A percentile compares a stretch with the other conserved stretches of the same genome.
phyloP scores from a whole-genome alignment of 441 rosid species.

The Populus trichocarpa region DNA sequence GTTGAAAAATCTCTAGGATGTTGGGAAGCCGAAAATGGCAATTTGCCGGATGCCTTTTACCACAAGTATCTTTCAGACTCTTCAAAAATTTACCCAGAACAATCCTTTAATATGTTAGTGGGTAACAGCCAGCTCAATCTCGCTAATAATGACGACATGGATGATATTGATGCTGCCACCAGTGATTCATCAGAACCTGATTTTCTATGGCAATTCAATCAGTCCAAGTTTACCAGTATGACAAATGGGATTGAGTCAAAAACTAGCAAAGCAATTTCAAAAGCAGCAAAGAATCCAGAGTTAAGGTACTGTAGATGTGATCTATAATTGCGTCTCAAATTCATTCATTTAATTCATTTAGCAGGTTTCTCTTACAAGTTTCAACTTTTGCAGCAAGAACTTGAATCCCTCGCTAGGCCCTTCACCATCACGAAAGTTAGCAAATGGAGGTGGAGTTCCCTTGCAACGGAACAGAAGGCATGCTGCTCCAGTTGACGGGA shows the following conservation, averaged over 20 bases:
- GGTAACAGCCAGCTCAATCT: constrained; percentile 44
- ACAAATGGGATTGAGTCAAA: constrained; percentile 44
- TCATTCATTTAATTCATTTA: not conserved
- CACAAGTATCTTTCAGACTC: constrained; percentile 68
- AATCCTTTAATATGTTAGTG: constrained; percentile 57
- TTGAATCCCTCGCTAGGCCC: constrained; percentile 45
- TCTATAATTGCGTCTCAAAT: not conserved
- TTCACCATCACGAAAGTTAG: constrained; percentile 61
- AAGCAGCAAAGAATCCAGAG: constrained; percentile 48
- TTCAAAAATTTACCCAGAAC: constrained; percentile 58
- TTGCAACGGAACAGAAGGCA: constrained; percentile 50
- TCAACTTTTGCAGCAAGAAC: constrained; percentile 44
- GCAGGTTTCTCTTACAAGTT: constrained; percentile 1
- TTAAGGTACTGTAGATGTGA: constrained; percentile 39
- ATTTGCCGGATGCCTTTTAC: constrained; percentile 54
- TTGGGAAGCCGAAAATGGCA: constrained; percentile 49
- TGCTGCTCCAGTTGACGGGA: constrained; percentile 50
- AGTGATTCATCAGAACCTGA: constrained; percentile 93
- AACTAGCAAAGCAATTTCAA: constrained; percentile 49
- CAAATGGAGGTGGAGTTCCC: constrained; percentile 41
- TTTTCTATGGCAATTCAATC: constrained; percentile 87
- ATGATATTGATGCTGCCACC: constrained; percentile 83
- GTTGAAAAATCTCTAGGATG: constrained; percentile 54
- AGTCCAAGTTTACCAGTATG: constrained; percentile 48
- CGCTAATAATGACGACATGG: constrained; percentile 39